phyloP scores from a whole-genome alignment of 2,329 filamentous ascomycete genomes.

The Lachnellula arida region DNA sequence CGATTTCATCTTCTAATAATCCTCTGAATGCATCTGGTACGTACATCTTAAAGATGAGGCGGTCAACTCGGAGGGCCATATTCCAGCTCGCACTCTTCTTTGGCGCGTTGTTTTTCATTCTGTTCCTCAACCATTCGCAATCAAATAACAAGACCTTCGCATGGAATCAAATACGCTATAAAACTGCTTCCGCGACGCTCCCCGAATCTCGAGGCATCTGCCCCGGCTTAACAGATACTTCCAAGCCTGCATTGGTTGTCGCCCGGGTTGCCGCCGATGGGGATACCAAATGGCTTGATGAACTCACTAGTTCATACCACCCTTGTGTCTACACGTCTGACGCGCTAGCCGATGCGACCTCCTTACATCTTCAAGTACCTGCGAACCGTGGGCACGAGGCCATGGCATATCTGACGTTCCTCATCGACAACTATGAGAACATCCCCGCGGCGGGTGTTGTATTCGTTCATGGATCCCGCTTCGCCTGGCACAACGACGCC shows the following conservation, averaged over 20 bases:
- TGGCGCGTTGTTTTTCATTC: constrained; percentile 32
- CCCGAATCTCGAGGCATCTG: constrained; percentile 38
- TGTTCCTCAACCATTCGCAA: constrained; percentile 35
- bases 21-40: too few species aligned
- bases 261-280: constrained; percentile 39
- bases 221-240: constrained; percentile 34
- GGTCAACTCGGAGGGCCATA: constrained; percentile 34
- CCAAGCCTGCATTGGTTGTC: constrained; percentile 43
- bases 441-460: constrained; percentile 37
- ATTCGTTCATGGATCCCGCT: constrained; percentile 41
- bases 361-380: constrained; percentile 37
- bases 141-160: constrained; percentile 33
- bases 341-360: constrained; percentile 23
- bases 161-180: constrained; percentile 42
- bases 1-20: too few species aligned
- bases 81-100: constrained; percentile 35
- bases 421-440: constrained; percentile 42
- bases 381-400: constrained; percentile 43
- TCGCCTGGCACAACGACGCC: constrained; percentile 42
- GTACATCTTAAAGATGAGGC: constrained; percentile 30
- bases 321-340: constrained; percentile 43
- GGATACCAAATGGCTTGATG: constrained; percentile 38
- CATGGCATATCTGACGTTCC: constrained; percentile 43
- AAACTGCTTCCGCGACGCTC: constrained; percentile 33
- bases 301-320: constrained; percentile 37